Evolutionary conservation across 169 alveolate genomes (phyloP).

Genomic region (Cytauxzoon felis): DNA sequence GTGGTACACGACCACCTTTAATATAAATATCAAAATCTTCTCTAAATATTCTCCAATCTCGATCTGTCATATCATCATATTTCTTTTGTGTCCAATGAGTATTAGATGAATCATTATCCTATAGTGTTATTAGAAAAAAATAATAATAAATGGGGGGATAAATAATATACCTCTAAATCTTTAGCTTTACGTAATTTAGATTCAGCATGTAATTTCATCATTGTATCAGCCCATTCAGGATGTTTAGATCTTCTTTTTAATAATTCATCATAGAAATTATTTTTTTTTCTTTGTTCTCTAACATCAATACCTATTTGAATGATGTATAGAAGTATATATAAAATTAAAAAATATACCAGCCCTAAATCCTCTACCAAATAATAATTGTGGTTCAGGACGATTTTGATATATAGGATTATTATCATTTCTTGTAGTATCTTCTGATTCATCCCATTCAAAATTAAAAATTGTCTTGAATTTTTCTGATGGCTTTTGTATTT

Average conservation of each 20-base stretch:
- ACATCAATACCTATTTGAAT: slow-evolving; percentile 57
- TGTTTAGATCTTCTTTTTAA: slow-evolving; percentile 60
- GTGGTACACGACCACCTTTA: slow-evolving; percentile 87
- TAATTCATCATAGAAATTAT: slow-evolving; percentile 77
- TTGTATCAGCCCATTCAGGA: slow-evolving; percentile 11
- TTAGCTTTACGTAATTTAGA: not conserved
- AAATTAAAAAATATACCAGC: too few relatives aligned
- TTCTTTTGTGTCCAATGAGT: slow-evolving; percentile 87
- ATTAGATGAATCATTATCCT: slow-evolving; percentile 32
- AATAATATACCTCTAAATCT: not conserved
- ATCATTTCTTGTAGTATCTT: slow-evolving; percentile 80
- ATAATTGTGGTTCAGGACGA: slow-evolving; percentile 82
- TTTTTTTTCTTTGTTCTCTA: slow-evolving; percentile 75
- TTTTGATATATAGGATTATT: slow-evolving; percentile 85
- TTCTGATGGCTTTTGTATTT: slow-evolving; percentile 88
- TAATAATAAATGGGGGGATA: not conserved
- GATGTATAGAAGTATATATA: not conserved
- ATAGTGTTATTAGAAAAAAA: slow-evolving; percentile 26
- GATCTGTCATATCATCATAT: slow-evolving; percentile 83
- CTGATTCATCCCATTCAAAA: slow-evolving; percentile 86
- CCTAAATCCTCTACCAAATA: slow-evolving; percentile 87
- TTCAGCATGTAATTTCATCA: not conserved
- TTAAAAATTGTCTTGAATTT: slow-evolving; percentile 81
- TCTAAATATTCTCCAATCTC: slow-evolving; percentile 95
- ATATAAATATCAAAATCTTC: slow-evolving; percentile 90